phyloP scores from a whole-genome alignment of 331 rosid species.

The Pyrus hybrid region DNA sequence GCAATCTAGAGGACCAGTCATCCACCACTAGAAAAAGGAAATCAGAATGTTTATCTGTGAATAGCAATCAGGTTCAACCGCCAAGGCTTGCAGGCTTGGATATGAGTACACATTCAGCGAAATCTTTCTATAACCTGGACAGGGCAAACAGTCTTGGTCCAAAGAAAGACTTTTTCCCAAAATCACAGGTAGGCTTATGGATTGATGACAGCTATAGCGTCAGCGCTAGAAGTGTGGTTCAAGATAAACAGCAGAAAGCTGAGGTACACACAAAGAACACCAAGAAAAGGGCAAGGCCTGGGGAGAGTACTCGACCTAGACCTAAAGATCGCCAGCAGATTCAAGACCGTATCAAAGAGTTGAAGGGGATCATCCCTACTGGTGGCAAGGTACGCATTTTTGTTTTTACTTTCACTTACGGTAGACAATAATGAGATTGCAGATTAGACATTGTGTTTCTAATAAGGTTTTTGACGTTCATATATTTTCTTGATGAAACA shows the following conservation, averaged over 20 bases:
- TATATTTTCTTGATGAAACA: constrained; percentile 36
- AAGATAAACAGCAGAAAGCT: constrained; percentile 26
- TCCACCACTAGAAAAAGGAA: constrained; percentile 28
- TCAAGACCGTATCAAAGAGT: constrained; percentile 84
- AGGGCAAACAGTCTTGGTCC: constrained; percentile 20
- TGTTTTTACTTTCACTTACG: not conserved
- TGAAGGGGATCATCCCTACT: constrained; percentile 71
- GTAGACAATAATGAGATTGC: not conserved
- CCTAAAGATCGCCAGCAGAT: constrained; percentile 98
- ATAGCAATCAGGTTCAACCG: constrained; percentile 21
- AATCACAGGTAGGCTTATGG: constrained; percentile 47
- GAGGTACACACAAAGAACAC: constrained; percentile 41
- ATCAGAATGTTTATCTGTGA: constrained; percentile 29
- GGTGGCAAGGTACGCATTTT: constrained; percentile 59
- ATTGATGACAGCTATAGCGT: constrained; percentile 51
- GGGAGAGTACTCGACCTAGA: constrained; percentile 75
- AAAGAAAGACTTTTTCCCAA: constrained; percentile 40
- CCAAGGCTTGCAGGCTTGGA: constrained; percentile 16
- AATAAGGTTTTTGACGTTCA: constrained; percentile 5
- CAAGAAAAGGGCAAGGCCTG: constrained; percentile 63
- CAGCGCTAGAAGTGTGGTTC: constrained; percentile 24
- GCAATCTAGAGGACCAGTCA: constrained; percentile 31
- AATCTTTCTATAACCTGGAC: constrained; percentile 21
- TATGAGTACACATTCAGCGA: constrained; percentile 20
- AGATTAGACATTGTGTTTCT: not conserved